Base-by-base conservation (phyloP, 345 rosid genomes). In the Carallia brachiata region DNA sequence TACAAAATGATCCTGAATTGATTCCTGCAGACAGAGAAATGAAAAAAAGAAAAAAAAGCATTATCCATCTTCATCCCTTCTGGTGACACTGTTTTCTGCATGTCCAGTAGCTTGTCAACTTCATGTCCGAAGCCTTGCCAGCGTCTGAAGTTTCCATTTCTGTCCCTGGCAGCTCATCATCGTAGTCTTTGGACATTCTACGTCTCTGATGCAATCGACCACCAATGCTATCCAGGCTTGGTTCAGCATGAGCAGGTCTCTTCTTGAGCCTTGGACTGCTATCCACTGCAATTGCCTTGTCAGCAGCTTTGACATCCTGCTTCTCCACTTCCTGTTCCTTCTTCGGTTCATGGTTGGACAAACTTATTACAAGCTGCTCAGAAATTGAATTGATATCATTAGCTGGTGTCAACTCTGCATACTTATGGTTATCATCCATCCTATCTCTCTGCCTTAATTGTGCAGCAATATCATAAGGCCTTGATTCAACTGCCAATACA, bases 361-460 rank as follows among this genome's bases (percentile, higher is more conserved):
- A 5, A 48, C 9, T 32, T 12, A 18, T 31, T 8, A 5, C 18
- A 7, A 30, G 13, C 36, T 34, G 47, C 73, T 63, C 5, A 32
- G 57, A 50, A 55, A 55, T 34, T 28, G n/a, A 55, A 44, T 7
- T 32, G 32, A n/a, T 55, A 23, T n/a, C 74, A 63, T n/a, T 70
- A 18, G 34, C 36, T 54, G 7, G 53, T 19, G 7, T 27, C 18
- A 19, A 39, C 66, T 68, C 13, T 19, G 19, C 66, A 23, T 62
- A 67, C 65, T 67, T 30, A n/a, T 7, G 36, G 62, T 63, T 69
- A 61, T 28, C 68, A 63, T 16, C 50, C 40, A 23, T 40, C 65
- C 40, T 72, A 44, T 70, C 85, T 54, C 84, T 73, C 66, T 54
- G 84, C 60, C 88, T 76, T 31, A 84, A 71, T 80, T 91, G 80